A percentile compares a stretch with the other conserved stretches of the same genome.
phyloP scores from a whole-genome alignment of 2,329 filamentous ascomycete species.

The Elsinoe necatrix region DNA sequence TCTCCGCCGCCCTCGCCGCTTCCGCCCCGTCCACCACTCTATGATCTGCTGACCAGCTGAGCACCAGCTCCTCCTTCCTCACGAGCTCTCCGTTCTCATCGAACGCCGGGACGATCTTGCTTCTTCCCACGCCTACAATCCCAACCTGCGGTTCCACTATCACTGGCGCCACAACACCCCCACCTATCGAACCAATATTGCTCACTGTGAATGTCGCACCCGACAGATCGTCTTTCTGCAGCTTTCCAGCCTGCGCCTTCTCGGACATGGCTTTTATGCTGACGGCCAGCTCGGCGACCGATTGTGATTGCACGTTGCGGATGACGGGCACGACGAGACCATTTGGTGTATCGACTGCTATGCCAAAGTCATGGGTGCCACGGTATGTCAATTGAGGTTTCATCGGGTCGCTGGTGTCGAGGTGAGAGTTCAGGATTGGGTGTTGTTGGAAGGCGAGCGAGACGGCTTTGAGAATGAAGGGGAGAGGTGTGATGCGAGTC shows the following conservation, averaged over 20 bases:
- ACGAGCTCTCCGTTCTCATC: conserved; percentile 49
- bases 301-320: conserved; percentile 68
- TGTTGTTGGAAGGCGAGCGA: conserved; percentile 74
- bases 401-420: conserved; percentile 54
- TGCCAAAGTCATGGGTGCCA: conserved; percentile 83
- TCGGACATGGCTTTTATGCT: conserved; percentile 67
- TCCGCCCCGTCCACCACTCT: conserved; percentile 90
- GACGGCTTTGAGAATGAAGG: conserved; percentile 92
- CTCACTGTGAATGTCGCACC: conserved; percentile 92
- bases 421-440: conserved; percentile 77
- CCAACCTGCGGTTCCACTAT: conserved; percentile 86
- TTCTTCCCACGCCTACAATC: conserved; percentile 79
- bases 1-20: conserved; percentile 80
- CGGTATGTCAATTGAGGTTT: conserved; percentile 73
- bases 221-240: conserved; percentile 64
- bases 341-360: conserved; percentile 86
- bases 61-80: conserved; percentile 72
- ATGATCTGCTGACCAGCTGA: conserved; percentile 96
- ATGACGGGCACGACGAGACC: conserved; percentile 90
- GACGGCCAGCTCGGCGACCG: conserved; percentile 66
- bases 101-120: conserved; percentile 75
- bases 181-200: conserved; percentile 92
- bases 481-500: conserved; percentile 75
- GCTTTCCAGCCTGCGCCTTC: conserved; percentile 65
- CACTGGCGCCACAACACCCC: conserved; percentile 82